Evolutionary conservation across 1,284 basidiomycete species (phyloP), one percentile per base, ranked within the genome.

Genomic region (Tylopilus sp.): DNA sequence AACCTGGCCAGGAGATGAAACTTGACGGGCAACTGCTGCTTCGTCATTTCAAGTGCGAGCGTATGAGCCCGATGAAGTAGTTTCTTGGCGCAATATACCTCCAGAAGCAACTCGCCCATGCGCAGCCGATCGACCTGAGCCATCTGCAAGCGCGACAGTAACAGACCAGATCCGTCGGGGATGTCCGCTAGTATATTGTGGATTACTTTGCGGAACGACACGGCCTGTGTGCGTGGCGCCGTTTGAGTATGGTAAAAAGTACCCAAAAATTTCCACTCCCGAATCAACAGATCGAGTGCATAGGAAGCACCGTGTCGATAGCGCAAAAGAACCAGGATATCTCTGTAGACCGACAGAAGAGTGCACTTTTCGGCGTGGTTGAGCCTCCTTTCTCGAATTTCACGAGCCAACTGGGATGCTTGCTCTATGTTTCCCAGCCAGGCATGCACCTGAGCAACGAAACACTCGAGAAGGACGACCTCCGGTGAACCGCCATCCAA

Each of bases 251-350:
- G 42, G 24, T 73, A 57, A 56, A 71, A 68, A 4, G 61, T 52
- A 4, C 64, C 65, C n/a, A 79, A 52, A 48, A 57, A 59, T 0
- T 55, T 45, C 77, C 74, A 80, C 34, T 80, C 68, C 28, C 64
- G 54, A 41, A 73, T 57, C 37, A 83, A 54, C 36, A 76, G 70
- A 35, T 77, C 72, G 28, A 83, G 59, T 20, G 73, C 72, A 12
- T 64, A 65, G n/a, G 61, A 33, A 15, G 71, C 57, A 48, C 71
- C 72, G 18, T 62, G 63, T 50, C 68, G 66, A 36, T 69, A 66
- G 38, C 65, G 64, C 18, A 71, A 62, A 12, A 74, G 71, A n/a
- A 66, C 60, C 24, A 77, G 48, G 34, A 82, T 59, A 40, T 69
- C 64, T 33, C 71, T 67, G 55, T 75, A 77, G 29, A 69, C 69